Percentiles rank a stretch among this genome's conserved stretches.
Conservation (phyloP, 2,329 filamentous ascomycete genomes). For the Epicoccum sorghinum region DNA sequence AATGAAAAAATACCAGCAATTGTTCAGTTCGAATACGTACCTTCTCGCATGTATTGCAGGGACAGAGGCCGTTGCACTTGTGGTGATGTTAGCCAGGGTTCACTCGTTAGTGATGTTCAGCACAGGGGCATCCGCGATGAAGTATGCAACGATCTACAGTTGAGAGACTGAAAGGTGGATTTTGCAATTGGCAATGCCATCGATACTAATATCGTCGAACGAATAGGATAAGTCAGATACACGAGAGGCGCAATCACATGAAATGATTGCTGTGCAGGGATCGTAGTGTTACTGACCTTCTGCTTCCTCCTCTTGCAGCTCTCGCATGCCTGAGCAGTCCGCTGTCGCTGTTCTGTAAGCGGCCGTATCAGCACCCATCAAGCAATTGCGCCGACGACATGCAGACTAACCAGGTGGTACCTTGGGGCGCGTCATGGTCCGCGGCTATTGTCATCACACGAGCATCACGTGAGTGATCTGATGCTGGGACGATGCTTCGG, state of each 20-base stretch:
- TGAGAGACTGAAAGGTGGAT: background rate
- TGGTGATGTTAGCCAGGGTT: slow-evolving; percentile 20
- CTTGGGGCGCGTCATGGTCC: slow-evolving; percentile 43
- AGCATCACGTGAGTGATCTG: slow-evolving; percentile 31
- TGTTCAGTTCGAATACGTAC: slow-evolving; percentile 38
- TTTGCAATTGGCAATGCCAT: background rate
- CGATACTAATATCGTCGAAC: too few relatives aligned
- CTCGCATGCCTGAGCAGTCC: slow-evolving; percentile 68
- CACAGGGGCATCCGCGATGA: background rate
- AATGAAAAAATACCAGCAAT: too few relatives aligned
- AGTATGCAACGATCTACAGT: too few relatives aligned
- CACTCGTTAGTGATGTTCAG: slow-evolving; percentile 1
- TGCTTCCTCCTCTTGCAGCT: slow-evolving; percentile 71
- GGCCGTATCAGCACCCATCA: slow-evolving; percentile 53
- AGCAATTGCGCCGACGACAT: slow-evolving; percentile 11
- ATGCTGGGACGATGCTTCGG: slow-evolving; percentile 27
- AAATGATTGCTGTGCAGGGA: background rate
- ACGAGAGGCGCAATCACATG: too few relatives aligned
- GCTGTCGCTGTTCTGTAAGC: slow-evolving; percentile 66
- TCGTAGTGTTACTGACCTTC: slow-evolving; percentile 58
- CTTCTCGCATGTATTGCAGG: slow-evolving; percentile 65
- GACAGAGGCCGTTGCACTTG: slow-evolving; percentile 65
- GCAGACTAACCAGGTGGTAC: slow-evolving; percentile 40
- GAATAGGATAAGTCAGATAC: too few relatives aligned
- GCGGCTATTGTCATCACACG: slow-evolving; percentile 16